Evolutionary conservation across 2,329 filamentous ascomycete genomes (phyloP), one percentile per base, ranked within the genome.

Genomic region (Colletotrichum salicis): DNA sequence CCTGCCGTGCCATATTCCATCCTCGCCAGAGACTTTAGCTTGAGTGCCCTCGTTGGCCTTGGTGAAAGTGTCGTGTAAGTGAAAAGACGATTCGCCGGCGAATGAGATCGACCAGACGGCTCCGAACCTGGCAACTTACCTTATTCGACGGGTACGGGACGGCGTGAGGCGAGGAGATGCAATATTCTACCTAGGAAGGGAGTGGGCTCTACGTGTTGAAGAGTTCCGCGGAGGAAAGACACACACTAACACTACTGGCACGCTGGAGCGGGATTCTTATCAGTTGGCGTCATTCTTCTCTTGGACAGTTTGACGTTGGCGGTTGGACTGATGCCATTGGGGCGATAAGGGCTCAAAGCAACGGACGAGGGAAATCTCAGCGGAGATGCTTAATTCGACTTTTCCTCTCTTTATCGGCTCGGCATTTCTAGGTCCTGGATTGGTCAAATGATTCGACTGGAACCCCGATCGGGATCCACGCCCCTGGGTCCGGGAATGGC

Each of bases 151-250:
- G 52, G 24, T n/a, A 58, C 22, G 55, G 41, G 29, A 68, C 66
- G 66, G 51, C 60, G 57, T 29, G 41, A 27, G 73, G 76, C 76
- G 77, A 79, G 78, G 78, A 80, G 78, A 80, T 80, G 74, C 75
- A 77, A 75, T 58, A 76, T 75, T 66, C 75, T 63, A 64, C 13
- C 59, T 60, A 67, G 41, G 41, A 37, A 37, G 37, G 31, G 22
- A 27, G 12, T 15, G 45, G 31, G 31, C 55, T 45, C 29, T 19
- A 59, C 27, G 62, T 57, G 41, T 45, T 27, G 19, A 66, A 54
- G 31, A 27, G 35, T 70, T 48, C 70, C 70, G 70, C 70, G 70
- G 70, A 72, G 45, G 45, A 51, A 58, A 54, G 45, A 64, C 22
- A 33, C 54, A 15, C n/a, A 56, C 22, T 64, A n/a, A 56, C 52